Conservation (phyloP, 2,329 filamentous ascomycete genomes). For the Aphanocladium album region DNA sequence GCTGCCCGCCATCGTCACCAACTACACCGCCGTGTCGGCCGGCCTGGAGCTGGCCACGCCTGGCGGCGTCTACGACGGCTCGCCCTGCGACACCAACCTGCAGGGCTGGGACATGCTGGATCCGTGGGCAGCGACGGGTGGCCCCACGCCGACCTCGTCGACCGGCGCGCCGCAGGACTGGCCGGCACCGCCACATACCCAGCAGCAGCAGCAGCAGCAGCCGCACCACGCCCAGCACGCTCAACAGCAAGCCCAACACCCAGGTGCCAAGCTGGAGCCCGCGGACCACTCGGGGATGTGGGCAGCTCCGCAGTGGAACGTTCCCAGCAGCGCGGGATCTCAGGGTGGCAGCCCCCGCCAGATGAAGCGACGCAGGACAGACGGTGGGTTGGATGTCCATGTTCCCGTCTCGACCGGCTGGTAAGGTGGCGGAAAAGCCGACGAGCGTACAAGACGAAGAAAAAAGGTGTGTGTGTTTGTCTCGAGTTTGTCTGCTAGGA, state of each 20-base stretch:
- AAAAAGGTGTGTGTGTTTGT: neutral
- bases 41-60: constrained; percentile 28
- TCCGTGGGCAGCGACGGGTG: constrained; percentile 25
- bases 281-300: constrained; percentile 29
- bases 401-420: constrained; percentile 27
- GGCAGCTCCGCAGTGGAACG: constrained; percentile 19
- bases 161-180: constrained; percentile 27
- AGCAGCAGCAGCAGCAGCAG: constrained; percentile 14
- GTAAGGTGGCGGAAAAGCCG: neutral
- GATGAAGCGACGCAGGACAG: constrained; percentile 32
- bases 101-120: constrained; percentile 37
- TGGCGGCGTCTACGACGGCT: constrained; percentile 30
- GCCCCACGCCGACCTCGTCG: constrained; percentile 16
- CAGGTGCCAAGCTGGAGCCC: constrained; percentile 26
- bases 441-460: neutral
- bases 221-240: neutral
- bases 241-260: neutral
- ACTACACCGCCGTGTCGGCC: constrained; percentile 26
- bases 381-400: constrained; percentile 26
- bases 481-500: neutral
- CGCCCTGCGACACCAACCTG: constrained; percentile 26
- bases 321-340: constrained; percentile 17
- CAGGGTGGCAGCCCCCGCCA: constrained; percentile 29
- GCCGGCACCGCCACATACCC: constrained; percentile 14
- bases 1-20: constrained; percentile 24